phyloP scores from a whole-genome alignment of 1,139 yeast species.

The Meyerozyma carpophila region DNA sequence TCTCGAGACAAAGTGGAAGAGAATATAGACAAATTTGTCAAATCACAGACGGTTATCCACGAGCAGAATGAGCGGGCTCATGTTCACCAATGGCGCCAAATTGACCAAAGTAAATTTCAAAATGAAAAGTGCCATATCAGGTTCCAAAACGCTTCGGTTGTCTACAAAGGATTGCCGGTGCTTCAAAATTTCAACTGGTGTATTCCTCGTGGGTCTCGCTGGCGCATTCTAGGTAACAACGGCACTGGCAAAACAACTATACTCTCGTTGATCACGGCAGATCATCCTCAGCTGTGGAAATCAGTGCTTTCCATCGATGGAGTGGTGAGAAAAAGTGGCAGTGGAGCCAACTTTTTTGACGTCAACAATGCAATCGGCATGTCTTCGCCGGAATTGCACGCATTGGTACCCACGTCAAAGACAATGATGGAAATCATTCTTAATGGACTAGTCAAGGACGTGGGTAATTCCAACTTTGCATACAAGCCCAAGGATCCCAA shows the following conservation, averaged over 20 bases:
- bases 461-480: constrained; percentile 51
- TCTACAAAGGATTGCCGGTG: constrained; percentile 59
- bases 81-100: not conserved
- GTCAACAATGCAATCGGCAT: constrained; percentile 79
- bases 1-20: constrained; percentile 18
- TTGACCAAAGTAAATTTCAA: not conserved
- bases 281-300: constrained; percentile 96
- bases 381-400: constrained; percentile 88
- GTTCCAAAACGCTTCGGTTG: constrained; percentile 58
- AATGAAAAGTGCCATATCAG: constrained; percentile 41
- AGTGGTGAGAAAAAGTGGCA: constrained; percentile 63
- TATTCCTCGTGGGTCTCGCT: constrained; percentile 65
- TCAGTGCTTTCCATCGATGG: constrained; percentile 63
- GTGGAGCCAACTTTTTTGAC: constrained; percentile 64
- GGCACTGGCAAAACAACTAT: constrained; percentile 93
- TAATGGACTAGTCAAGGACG: constrained; percentile 60
- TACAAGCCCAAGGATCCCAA: constrained; percentile 10
- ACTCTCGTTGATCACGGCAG: constrained; percentile 79
- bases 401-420: constrained; percentile 60
- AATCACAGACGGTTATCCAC: constrained; percentile 2
- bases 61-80: constrained; percentile 1
- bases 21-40: not conserved
- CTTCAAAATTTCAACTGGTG: constrained; percentile 60
- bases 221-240: constrained; percentile 87
- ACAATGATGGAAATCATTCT: constrained; percentile 55